A percentile compares a stretch with the other conserved stretches of the same genome.
phyloP scores from a whole-genome alignment of 1,284 basidiomycete genomes.

The Melampsora larici-populina region DNA sequence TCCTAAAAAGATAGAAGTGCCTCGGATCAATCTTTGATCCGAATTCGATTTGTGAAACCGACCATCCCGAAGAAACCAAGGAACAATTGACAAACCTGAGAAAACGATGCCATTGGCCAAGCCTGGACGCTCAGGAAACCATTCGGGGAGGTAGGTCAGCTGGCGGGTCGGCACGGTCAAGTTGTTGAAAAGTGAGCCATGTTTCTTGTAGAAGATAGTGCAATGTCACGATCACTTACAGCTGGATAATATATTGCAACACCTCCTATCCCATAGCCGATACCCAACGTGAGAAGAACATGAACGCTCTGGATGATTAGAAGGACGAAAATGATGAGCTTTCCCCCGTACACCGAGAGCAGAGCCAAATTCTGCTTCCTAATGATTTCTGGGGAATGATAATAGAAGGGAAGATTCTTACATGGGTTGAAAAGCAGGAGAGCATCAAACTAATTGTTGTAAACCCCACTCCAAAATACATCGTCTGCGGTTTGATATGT shows the following conservation, averaged over 20 bases:
- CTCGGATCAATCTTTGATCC: not conserved
- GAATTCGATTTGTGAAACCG: not conserved
- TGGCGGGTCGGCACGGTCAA: not conserved
- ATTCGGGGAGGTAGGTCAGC: slow-evolving; percentile 40
- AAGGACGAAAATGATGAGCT: not conserved
- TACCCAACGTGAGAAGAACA: slow-evolving; percentile 32
- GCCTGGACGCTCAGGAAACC: slow-evolving; percentile 25
- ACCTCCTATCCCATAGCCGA: slow-evolving; percentile 35
- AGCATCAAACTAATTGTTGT: slow-evolving; percentile 28
- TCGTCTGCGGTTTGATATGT: slow-evolving; percentile 1
- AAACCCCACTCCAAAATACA: slow-evolving; percentile 21
- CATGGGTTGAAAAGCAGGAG: slow-evolving; percentile 29
- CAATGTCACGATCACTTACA: not conserved
- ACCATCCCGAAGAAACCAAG: not conserved
- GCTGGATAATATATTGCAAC: slow-evolving; percentile 35
- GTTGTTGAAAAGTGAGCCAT: too few species aligned
- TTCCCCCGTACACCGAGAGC: not conserved
- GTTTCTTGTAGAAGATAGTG: too few species aligned
- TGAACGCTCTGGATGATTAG: slow-evolving; percentile 22
- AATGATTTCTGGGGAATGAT: not conserved
- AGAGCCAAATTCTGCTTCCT: not conserved
- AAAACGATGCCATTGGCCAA: slow-evolving; percentile 42
- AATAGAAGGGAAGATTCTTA: slow-evolving; percentile 3
- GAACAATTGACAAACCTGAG: slow-evolving; percentile 14
- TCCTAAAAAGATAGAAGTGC: not conserved